Evolutionary conservation across 2,329 filamentous ascomycete genomes (phyloP), one percentile per base, ranked within the genome.

Genomic region (Westerdykella ornata): DNA sequence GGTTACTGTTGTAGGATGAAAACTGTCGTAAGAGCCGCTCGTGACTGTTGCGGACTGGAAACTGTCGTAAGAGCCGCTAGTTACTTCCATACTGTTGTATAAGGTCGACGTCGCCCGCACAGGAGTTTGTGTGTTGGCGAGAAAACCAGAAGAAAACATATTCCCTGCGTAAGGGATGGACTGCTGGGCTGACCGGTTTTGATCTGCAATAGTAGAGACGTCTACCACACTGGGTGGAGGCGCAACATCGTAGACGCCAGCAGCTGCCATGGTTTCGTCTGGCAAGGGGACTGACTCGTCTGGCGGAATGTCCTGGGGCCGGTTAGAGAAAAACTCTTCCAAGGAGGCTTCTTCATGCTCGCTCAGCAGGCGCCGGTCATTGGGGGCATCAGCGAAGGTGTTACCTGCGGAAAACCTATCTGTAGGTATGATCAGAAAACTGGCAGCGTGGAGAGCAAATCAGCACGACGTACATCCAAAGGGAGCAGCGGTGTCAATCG

Each of bases 281-380:
- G 52, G 30, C 5, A 47, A 28, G 7, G 52, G 54, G 28, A 43
- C n/a, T 1, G 42, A 37, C 3, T 47, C 5, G 22, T 57, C 54
- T 38, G 48, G 17, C 12, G 50, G 48, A 45, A 60, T 60, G 37
- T 56, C 55, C 39, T 59, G 50, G 16, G 58, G 22, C 3, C 12
- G 59, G 19, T 54, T 54, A 37, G 46, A 47, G 53, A 65, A 65
- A 49, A 65, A 65, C 47, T 63, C 49, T 33, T 45, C 45, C 22
- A 65, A 52, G 5, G 47, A 49, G 43, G 61, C 57, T 39, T 45
- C 52, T 40, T 65, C 60, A 41, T 46, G 49, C 37, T 62, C 59
- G 38, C 44, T 62, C 35, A 65, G 57, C 29, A 65, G 54, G 26
- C 52, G 56, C 28, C 51, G 52, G 35, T 44, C 43, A 35, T 45